phyloP scores from a whole-genome alignment of 202 grass and related monocot genomes.

The Zizania palustris region DNA sequence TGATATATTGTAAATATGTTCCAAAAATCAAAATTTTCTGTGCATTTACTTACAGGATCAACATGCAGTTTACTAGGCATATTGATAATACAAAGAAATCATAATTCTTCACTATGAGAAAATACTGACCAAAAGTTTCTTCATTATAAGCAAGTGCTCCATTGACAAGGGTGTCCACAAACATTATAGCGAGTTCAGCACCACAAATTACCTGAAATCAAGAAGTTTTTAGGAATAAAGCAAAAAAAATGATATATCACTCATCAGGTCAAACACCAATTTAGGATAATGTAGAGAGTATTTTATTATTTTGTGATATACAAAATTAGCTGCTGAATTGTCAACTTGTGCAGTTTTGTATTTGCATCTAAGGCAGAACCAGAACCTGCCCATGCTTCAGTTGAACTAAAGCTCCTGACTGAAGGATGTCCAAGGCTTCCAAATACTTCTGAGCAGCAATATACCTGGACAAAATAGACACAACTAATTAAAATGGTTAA shows the following conservation, averaged over 20 bases:
- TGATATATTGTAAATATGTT: constrained; percentile 4
- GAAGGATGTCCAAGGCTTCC: constrained; percentile 87
- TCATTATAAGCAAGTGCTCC: constrained; percentile 62
- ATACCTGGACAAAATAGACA: constrained; percentile 60
- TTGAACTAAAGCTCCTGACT: constrained; percentile 86
- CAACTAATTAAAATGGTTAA: constrained; percentile 21
- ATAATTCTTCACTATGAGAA: constrained; percentile 7
- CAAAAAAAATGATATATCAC: constrained; percentile 11
- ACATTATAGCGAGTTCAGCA: constrained; percentile 74
- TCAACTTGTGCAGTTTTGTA: constrained; percentile 28
- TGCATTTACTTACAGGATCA: neutral
- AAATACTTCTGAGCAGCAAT: constrained; percentile 73
- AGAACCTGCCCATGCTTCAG: constrained; percentile 90
- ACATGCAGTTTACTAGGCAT: constrained; percentile 5
- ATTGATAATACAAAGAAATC: neutral
- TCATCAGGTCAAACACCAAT: constrained; percentile 7
- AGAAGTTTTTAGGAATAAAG: constrained; percentile 31
- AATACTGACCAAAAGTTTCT: constrained; percentile 74
- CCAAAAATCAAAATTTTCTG: constrained; percentile 7
- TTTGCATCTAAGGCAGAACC: constrained; percentile 43
- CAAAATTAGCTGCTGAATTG: constrained; percentile 6
- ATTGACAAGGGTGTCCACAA: constrained; percentile 74
- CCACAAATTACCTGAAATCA: constrained; percentile 81
- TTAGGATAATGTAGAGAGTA: constrained; percentile 10
- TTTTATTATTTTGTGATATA: constrained; percentile 23